These are phyloP conservation scores for Pogostemon cablin DNA, from an alignment of 257 asterid species.

Conservation along the genomic window DNA sequence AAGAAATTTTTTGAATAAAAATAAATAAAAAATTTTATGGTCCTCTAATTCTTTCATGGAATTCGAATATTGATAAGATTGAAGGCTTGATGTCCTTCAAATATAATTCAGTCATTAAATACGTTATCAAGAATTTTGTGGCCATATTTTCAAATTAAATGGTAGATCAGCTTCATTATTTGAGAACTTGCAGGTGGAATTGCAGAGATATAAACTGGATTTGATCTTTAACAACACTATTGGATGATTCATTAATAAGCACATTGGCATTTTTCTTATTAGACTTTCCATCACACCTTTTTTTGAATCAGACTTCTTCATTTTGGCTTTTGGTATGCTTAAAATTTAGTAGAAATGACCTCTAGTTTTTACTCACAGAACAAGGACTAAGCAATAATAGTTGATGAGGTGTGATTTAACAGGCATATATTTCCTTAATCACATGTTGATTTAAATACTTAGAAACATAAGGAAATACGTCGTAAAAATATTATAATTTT, in stretches of 20 bases:
- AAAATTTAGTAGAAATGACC: not conserved
- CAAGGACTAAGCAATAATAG: not conserved
- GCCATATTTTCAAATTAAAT: not conserved
- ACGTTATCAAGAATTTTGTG: not conserved
- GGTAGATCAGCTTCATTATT: not conserved
- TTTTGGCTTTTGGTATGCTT: not conserved
- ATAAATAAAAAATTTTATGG: not conserved
- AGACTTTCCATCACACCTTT: not conserved
- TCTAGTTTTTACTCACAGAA: not conserved
- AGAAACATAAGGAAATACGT: too few species aligned
- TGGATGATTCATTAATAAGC: not conserved
- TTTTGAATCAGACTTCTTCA: not conserved
- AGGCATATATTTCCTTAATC: not conserved
- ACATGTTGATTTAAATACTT: not conserved
- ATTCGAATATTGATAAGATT: constrained; percentile 3
- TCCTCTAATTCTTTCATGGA: constrained; percentile 6
- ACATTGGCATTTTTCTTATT: not conserved
- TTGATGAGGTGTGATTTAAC: not conserved
- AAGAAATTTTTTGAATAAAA: not conserved
- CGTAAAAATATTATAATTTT: not conserved
- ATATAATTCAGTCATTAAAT: not conserved
- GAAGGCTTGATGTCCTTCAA: not conserved
- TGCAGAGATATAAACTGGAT: not conserved
- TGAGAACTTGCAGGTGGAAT: not conserved
- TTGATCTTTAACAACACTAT: constrained; percentile 5